Percentiles rank a stretch among this genome's conserved stretches.
phyloP scores from a whole-genome alignment of 768 basidiomycete genomes.

The Tylopilus subfusipes region DNA sequence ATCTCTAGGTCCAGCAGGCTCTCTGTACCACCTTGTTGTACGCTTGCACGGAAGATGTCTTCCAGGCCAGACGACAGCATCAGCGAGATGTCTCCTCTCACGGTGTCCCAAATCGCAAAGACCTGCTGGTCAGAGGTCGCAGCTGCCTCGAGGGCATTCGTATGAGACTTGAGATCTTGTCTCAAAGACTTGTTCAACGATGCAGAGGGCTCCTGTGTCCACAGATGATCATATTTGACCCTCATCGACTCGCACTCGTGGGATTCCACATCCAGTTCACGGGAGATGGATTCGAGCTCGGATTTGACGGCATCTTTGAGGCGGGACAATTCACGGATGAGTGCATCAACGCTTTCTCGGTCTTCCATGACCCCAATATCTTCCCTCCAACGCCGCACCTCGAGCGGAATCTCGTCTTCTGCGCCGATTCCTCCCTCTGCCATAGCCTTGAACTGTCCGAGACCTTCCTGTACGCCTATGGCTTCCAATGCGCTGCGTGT shows the following conservation, averaged over 20 bases:
- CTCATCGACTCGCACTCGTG: conserved; percentile 86
- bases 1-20: conserved; percentile 74
- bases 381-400: conserved; percentile 70
- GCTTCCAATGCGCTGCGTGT: conserved; percentile 75
- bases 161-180: conserved; percentile 76
- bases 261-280: conserved; percentile 77
- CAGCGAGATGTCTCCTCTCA: conserved; percentile 59
- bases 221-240: conserved; percentile 81
- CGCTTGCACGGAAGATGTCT: conserved; percentile 56
- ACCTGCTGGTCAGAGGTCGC: conserved; percentile 78
- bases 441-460: conserved; percentile 67
- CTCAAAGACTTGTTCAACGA: conserved; percentile 66
- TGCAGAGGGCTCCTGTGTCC: conserved; percentile 84
- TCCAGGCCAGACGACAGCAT: conserved; percentile 61
- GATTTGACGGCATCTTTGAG: conserved; percentile 55
- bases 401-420: conserved; percentile 64
- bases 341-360: conserved; percentile 59
- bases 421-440: conserved; percentile 60
- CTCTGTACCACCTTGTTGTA: conserved; percentile 37
- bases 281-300: conserved; percentile 59
- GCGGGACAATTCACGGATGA: conserved; percentile 55
- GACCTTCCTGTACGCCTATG: conserved; percentile 70
- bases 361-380: conserved; percentile 71
- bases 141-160: conserved; percentile 70
- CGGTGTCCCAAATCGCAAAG: conserved; percentile 63